Conservation (phyloP, 225 moss, liverwort and hornwort species). For the Sphagnum contortum region DNA sequence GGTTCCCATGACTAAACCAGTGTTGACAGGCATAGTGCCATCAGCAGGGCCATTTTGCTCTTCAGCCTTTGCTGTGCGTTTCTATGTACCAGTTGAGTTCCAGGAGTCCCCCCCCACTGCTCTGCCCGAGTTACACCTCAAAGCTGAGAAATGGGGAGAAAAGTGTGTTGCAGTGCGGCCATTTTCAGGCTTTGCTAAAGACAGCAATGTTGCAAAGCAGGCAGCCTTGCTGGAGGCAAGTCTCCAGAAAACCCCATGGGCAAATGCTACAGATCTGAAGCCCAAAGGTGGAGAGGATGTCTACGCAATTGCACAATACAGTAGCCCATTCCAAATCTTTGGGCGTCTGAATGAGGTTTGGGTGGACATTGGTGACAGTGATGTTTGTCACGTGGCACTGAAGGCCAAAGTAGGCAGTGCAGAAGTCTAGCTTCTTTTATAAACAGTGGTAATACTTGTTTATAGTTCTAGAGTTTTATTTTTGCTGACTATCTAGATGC, state of each 20-base stretch:
- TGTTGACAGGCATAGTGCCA: constrained; percentile 87
- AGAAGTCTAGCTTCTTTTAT: background rate
- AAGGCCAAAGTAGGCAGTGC: constrained; percentile 15
- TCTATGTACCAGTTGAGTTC: constrained; percentile 51
- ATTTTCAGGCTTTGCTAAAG: constrained; percentile 78
- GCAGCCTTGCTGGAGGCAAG: constrained; percentile 57
- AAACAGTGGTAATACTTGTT: too few relatives aligned
- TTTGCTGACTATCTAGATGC: too few relatives aligned
- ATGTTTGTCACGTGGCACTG: constrained; percentile 32
- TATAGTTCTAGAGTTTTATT: too few relatives aligned
- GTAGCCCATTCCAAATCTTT: constrained; percentile 63
- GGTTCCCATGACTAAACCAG: constrained; percentile 82
- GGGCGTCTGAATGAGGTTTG: constrained; percentile 84
- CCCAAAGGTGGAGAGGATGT: constrained; percentile 56
- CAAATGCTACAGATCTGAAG: constrained; percentile 41
- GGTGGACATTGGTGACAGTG: constrained; percentile 53
- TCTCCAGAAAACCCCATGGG: constrained; percentile 41
- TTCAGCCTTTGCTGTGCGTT: constrained; percentile 69
- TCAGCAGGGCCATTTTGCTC: constrained; percentile 96
- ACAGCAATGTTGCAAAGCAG: constrained; percentile 64
- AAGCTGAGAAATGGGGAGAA: constrained; percentile 52
- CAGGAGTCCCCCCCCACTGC: constrained; percentile 63
- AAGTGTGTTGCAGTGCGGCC: constrained; percentile 65
- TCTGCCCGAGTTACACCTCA: constrained; percentile 58
- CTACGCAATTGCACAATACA: constrained; percentile 84